Evolutionary conservation across 2,329 filamentous ascomycete species (phyloP).

Genomic region (Verticillium dahliae): DNA sequence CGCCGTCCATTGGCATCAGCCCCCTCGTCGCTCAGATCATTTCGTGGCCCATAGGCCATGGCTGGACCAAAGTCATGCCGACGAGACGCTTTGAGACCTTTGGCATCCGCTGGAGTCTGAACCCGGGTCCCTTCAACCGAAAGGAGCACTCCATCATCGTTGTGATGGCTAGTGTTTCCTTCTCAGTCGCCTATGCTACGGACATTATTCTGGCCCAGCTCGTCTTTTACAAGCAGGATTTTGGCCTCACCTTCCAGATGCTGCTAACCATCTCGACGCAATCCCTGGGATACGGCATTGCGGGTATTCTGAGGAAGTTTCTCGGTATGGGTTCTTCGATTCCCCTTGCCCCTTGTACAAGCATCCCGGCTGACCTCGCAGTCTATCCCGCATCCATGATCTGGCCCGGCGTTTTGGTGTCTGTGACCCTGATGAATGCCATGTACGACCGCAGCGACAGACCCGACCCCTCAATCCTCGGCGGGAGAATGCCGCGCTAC

Average conservation of each 20-base stretch:
- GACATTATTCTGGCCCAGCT: constrained; percentile 67
- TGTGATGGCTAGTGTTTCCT: constrained; percentile 66
- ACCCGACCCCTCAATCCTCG: constrained; percentile 45
- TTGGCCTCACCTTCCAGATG: constrained; percentile 60
- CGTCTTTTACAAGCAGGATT: constrained; percentile 65
- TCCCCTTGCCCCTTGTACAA: constrained; percentile 10
- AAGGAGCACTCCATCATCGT: constrained; percentile 65
- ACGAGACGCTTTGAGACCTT: constrained; percentile 41
- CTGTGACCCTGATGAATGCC: constrained; percentile 62
- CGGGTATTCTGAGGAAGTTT: constrained; percentile 60
- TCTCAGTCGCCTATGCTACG: constrained; percentile 64
- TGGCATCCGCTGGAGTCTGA: constrained; percentile 50
- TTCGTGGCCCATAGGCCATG: constrained; percentile 56
- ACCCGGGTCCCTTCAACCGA: constrained; percentile 63
- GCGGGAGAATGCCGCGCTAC: constrained; percentile 61
- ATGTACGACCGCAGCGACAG: constrained; percentile 58
- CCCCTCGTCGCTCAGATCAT: constrained; percentile 58
- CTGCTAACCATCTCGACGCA: constrained; percentile 63
- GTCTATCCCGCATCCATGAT: constrained; percentile 66
- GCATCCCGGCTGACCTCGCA: constrained; percentile 13
- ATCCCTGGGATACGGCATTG: constrained; percentile 63
- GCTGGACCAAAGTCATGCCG: constrained; percentile 53
- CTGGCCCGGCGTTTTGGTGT: constrained; percentile 63
- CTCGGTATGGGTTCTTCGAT: constrained; percentile 31
- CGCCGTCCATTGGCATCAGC: constrained; percentile 54